Conservation (phyloP, 129 eudicot genomes). For the Heracleum sosnowskyi region DNA sequence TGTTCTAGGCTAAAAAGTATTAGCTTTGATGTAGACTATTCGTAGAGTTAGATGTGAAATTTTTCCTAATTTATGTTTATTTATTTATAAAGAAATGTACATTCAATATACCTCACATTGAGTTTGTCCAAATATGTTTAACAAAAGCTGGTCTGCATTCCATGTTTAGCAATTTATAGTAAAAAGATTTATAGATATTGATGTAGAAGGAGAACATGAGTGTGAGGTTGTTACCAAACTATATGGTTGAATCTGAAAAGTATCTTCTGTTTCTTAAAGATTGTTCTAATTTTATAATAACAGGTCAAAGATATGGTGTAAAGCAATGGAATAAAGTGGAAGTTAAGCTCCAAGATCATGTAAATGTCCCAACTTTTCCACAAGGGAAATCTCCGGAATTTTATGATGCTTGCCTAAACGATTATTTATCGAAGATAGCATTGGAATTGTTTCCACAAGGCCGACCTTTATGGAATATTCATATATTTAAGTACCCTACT, state of each 20-base stretch:
- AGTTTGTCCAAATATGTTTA: background rate
- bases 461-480: slow-evolving; percentile 57
- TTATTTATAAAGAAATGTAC: too few relatives aligned
- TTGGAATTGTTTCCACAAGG: slow-evolving; percentile 36
- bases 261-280: background rate
- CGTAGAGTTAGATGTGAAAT: background rate
- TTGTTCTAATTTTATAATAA: background rate
- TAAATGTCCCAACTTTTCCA: slow-evolving; percentile 35
- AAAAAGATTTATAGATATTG: background rate
- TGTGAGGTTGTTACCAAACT: background rate
- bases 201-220: background rate
- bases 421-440: slow-evolving; percentile 40
- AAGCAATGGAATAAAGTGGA: slow-evolving; percentile 57
- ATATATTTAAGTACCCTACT: slow-evolving; percentile 47
- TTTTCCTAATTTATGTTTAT: too few relatives aligned
- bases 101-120: too few relatives aligned
- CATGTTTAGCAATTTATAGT: background rate
- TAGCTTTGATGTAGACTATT: background rate
- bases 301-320: slow-evolving; percentile 39
- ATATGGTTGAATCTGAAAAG: background rate
- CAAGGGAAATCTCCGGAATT: slow-evolving; percentile 25
- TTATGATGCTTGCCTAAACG: slow-evolving; percentile 31
- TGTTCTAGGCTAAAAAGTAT: background rate
- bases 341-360: slow-evolving; percentile 45
- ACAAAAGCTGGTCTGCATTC: background rate